Base-by-base conservation (phyloP, 805 yeast species). In the Starmerella stellata region DNA sequence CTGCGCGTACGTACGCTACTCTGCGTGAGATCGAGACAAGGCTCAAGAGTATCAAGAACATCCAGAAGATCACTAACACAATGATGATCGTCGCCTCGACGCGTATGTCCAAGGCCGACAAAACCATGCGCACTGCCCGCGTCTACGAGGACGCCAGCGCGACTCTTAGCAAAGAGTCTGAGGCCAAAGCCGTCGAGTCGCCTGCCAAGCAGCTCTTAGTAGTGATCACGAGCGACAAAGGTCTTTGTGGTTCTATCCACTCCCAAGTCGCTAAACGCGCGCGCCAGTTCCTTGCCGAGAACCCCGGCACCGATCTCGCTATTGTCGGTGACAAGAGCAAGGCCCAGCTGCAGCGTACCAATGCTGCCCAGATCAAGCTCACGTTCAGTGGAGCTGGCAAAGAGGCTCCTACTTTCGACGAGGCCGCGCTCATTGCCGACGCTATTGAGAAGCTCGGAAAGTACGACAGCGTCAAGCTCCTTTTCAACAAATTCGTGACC, bases 61-160 rank as follows among this genome's bases (percentile, higher is more conserved):
- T 90, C 63, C 95, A 90, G 69, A 90, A 90, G 71, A 90, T 90
- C 68, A 90, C 98, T 67, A 90, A 90, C 68, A 90, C 98, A 64
- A 90, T 90, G 96, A 90, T 85, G 72, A 78, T 90, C 65, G 98
- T 90, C 56, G 98, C 98, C 31, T 87, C 96, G 31, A 90, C 98
- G 53, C 78, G 95, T 68, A 74, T 90, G 62, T 70, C 74, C 60
- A 83, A 80, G 66, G 98, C 98, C 45, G 94, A 83, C 66, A 79
- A 77, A 63, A 93, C 95, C 45, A 87, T 83, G 83, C 66, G 69
- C 51, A 72, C 80, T 37, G 78, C 95, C 37, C 76, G 93, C 62
- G 77, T 72, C 44, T 87, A 80, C 70, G 76, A 76, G 58, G 69
- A 70, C 53, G 75, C 85, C 43, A 93, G 83, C 57, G 52, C 67